A percentile compares a stretch with the other conserved stretches of the same genome.
Conservation (phyloP, 306 rosid species). For the Spatholobus suberectus region DNA sequence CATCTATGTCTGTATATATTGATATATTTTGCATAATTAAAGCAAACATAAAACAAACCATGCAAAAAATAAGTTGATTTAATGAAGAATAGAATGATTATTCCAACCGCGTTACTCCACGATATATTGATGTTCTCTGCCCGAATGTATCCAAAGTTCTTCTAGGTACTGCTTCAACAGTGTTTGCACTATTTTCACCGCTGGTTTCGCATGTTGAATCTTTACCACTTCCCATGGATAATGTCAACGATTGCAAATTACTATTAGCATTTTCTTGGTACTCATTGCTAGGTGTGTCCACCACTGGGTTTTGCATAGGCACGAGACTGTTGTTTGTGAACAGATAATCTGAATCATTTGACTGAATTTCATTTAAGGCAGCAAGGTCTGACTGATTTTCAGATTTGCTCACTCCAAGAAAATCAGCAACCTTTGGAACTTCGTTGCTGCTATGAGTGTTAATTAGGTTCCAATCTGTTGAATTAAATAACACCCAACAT, state of each 20-base stretch:
- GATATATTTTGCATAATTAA: background rate
- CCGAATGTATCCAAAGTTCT: conserved; percentile 92
- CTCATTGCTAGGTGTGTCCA: conserved; percentile 57
- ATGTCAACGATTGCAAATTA: conserved; percentile 77
- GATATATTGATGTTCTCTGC: conserved; percentile 96
- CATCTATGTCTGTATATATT: conserved; percentile 80
- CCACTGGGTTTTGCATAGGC: conserved; percentile 59
- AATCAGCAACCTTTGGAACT: conserved; percentile 95
- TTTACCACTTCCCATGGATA: conserved; percentile 93
- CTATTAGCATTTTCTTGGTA: conserved; percentile 71
- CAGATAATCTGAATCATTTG: conserved; percentile 69
- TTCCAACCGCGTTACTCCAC: conserved; percentile 91
- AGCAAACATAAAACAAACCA: background rate
- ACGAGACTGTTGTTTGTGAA: conserved; percentile 59
- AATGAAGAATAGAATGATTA: no score
- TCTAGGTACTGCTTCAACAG: conserved; percentile 73
- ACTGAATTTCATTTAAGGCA: conserved; percentile 61
- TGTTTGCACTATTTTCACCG: conserved; percentile 55
- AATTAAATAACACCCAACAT: background rate
- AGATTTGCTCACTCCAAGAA: conserved; percentile 87
- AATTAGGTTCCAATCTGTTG: conserved; percentile 87
- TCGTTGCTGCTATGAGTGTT: conserved; percentile 58
- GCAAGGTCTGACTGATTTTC: conserved; percentile 83
- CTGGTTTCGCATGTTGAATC: conserved; percentile 79
- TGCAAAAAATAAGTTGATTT: background rate